phyloP scores from a whole-genome alignment of 139 green algal genomes.

The Chlamydomonas schloesseri region DNA sequence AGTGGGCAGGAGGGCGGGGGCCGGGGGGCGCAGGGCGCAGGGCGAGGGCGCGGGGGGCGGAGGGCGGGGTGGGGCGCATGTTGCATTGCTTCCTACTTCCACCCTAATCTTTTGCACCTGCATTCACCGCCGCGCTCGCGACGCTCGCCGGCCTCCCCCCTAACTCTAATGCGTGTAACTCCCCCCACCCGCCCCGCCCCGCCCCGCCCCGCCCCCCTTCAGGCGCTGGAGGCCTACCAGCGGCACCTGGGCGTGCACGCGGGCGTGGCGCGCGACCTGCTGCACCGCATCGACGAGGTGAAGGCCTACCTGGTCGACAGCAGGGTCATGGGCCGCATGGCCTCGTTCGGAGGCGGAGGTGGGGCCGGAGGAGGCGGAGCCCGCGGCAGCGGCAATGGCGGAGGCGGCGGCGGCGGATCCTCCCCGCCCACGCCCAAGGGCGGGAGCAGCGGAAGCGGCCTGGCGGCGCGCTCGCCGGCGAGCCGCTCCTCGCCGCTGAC shows the following conservation, averaged over 20 bases:
- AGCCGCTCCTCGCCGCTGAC: too few species aligned
- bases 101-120: neutral
- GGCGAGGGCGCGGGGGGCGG: too few species aligned
- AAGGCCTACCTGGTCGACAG: conserved; percentile 41
- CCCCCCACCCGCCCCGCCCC: neutral
- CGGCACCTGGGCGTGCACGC: conserved; percentile 3
- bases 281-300: conserved; percentile 45
- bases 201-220: neutral
- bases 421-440: neutral
- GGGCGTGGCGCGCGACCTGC: conserved; percentile 26
- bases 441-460: neutral
- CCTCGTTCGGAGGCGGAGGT: neutral
- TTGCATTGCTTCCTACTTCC: neutral
- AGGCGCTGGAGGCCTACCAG: conserved; percentile 42
- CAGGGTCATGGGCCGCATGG: conserved; percentile 30
- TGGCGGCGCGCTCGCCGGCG: too few species aligned
- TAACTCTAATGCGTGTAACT: too few species aligned
- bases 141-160: too few species aligned
- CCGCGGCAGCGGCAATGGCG: neutral
- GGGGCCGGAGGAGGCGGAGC: neutral
- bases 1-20: too few species aligned
- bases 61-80: too few species aligned
- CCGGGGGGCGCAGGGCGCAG: too few species aligned
- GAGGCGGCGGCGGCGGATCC: neutral
- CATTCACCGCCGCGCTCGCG: too few species aligned